Evolutionary conservation across 2,329 filamentous ascomycete species (phyloP).

Genomic region (Aspergillus hiratsukae): DNA sequence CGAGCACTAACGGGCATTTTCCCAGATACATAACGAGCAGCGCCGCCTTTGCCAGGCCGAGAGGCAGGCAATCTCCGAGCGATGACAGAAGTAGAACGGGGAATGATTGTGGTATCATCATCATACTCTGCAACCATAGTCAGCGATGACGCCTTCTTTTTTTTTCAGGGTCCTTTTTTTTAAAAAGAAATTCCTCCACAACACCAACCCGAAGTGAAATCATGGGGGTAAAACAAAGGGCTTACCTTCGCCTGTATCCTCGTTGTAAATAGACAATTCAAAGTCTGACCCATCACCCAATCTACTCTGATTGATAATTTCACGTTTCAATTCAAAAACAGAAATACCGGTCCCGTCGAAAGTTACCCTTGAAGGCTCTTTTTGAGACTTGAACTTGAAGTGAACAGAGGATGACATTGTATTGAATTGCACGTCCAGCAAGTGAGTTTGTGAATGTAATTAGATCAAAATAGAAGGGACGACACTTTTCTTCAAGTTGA

Average conservation of each 20-base stretch:
- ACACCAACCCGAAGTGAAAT: not conserved
- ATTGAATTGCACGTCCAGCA: conserved; percentile 35
- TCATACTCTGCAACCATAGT: conserved; percentile 69
- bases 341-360: conserved; percentile 98
- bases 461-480: conserved; percentile 24
- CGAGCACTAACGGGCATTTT: conserved; percentile 90
- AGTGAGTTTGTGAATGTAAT: conserved; percentile 24
- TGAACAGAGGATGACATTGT: conserved; percentile 95
- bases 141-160: conserved; percentile 19
- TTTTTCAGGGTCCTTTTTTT: not conserved
- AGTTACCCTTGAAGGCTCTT: conserved; percentile 87
- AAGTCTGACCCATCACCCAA: conserved; percentile 95
- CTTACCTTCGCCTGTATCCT: conserved; percentile 86
- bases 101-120: conserved; percentile 96
- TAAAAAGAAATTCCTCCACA: not conserved
- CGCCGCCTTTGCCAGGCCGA: conserved; percentile 81
- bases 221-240: conserved; percentile 6
- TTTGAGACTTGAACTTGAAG: conserved; percentile 99
- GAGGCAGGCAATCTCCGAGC: conserved; percentile 79
- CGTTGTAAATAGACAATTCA: conserved; percentile 88
- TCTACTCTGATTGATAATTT: conserved; percentile 92
- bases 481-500: conserved; percentile 20
- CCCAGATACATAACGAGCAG: conserved; percentile 90
- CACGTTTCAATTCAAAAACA: conserved; percentile 96
- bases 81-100: conserved; percentile 88